Evolutionary conservation across 2,329 filamentous ascomycete genomes (phyloP).

Genomic region (Colletotrichum tofieldiae): DNA sequence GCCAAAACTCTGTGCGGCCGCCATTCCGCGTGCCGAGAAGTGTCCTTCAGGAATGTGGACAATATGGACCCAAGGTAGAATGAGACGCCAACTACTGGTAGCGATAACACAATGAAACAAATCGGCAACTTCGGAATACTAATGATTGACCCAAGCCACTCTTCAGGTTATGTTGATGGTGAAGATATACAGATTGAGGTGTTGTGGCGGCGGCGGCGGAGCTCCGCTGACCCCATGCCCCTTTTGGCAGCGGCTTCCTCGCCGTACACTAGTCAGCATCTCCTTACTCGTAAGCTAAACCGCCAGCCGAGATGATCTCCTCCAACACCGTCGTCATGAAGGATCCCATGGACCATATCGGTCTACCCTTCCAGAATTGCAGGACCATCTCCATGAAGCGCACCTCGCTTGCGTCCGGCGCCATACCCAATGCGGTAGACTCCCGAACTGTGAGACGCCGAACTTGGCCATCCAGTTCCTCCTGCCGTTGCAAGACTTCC

Average conservation of each 20-base stretch:
- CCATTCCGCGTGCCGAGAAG: slow-evolving; percentile 14
- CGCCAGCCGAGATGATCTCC: slow-evolving; percentile 38
- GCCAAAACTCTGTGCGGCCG: slow-evolving; percentile 21
- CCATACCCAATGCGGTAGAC: slow-evolving; percentile 23
- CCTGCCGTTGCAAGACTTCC: slow-evolving; percentile 41
- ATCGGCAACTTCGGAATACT: slow-evolving; percentile 16
- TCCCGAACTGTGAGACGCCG: slow-evolving; percentile 27
- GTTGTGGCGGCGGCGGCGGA: slow-evolving; percentile 21
- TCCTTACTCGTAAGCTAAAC: slow-evolving; percentile 22
- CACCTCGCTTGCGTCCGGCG: slow-evolving; percentile 38
- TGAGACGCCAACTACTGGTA: neutral
- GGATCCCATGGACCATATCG: slow-evolving; percentile 42
- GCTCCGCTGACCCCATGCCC: slow-evolving; percentile 29
- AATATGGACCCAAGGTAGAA: neutral
- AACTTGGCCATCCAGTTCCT: neutral
- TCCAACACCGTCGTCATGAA: slow-evolving; percentile 43
- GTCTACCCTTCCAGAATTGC: slow-evolving; percentile 43
- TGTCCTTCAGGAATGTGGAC: neutral
- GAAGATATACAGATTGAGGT: slow-evolving; percentile 23
- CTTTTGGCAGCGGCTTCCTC: neutral
- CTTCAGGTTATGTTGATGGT: slow-evolving; percentile 10
- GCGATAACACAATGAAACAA: neutral
- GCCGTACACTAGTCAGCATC: slow-evolving; percentile 17
- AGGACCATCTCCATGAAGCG: slow-evolving; percentile 42
- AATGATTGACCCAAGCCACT: slow-evolving; percentile 4